Evolutionary conservation across 1,284 basidiomycete genomes (phyloP).

Genomic region (Sporisorium graminicola): DNA sequence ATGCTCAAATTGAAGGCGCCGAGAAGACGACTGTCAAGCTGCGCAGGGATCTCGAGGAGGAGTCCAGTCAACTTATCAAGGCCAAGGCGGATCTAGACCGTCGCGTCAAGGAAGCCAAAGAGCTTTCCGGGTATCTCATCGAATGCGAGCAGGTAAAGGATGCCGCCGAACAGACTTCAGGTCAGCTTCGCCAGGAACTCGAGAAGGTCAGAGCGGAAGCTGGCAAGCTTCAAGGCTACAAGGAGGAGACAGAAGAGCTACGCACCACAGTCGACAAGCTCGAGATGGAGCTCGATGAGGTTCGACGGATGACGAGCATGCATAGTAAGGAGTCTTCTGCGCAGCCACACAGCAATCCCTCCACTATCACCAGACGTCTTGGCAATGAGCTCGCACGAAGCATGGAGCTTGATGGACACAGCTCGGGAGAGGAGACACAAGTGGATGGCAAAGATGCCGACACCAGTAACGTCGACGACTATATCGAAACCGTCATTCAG

Average conservation of each 20-base stretch:
- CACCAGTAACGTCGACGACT: conserved; percentile 44
- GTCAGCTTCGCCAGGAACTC: conserved; percentile 34
- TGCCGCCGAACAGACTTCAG: conserved; percentile 16
- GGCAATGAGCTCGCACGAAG: conserved; percentile 49
- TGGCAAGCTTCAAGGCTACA: conserved; percentile 35
- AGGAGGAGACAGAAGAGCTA: conserved; percentile 35
- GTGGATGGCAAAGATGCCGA: conserved; percentile 47
- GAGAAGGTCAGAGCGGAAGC: conserved; percentile 28
- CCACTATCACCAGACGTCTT: conserved; percentile 28
- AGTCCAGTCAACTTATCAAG: conserved; percentile 33
- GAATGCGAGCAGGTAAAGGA: conserved; percentile 42
- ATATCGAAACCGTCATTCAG: conserved; percentile 50
- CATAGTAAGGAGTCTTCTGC: conserved; percentile 43
- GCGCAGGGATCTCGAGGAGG: conserved; percentile 44
- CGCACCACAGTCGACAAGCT: conserved; percentile 40
- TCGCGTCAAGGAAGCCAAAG: conserved; percentile 32
- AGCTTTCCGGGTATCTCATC: conserved; percentile 40
- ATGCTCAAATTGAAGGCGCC: conserved; percentile 32
- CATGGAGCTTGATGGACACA: conserved; percentile 32
- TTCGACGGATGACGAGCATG: conserved; percentile 33
- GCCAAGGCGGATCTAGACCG: conserved; percentile 40
- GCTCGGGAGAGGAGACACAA: conserved; percentile 43
- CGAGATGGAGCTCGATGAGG: conserved; percentile 47
- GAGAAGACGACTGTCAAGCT: conserved; percentile 39
- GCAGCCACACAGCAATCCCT: conserved; percentile 65